Evolutionary conservation across 805 yeast genomes (phyloP).

Genomic region (Wickerhamomyces bisporus): DNA sequence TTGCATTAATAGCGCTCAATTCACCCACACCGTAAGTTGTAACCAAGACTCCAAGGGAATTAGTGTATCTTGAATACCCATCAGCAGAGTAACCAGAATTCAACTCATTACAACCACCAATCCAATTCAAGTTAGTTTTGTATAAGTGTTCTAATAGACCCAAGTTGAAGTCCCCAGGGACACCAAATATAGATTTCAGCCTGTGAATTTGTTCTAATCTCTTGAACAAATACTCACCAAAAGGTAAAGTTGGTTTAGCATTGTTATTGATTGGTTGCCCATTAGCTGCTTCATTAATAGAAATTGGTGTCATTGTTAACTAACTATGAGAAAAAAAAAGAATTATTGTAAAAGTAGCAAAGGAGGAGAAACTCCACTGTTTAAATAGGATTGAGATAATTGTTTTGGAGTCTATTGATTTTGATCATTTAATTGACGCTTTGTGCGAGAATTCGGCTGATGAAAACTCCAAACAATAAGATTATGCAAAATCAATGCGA

Average conservation of each 20-base stretch:
- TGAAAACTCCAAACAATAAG: no score
- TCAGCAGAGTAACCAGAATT: constrained; percentile 90
- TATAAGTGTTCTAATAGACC: constrained; percentile 65
- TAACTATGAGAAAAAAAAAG: no score
- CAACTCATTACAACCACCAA: constrained; percentile 84
- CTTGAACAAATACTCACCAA: constrained; percentile 62
- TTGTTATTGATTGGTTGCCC: not conserved
- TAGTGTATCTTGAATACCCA: constrained; percentile 70
- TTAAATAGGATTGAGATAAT: no score
- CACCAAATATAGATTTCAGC: constrained; percentile 63
- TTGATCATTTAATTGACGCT: no score
- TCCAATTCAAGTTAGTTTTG: constrained; percentile 53
- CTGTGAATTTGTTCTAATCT: constrained; percentile 48
- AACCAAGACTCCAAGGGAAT: constrained; percentile 58
- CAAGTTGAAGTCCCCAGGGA: constrained; percentile 75
- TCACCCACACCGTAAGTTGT: constrained; percentile 88
- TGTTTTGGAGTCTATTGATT: no score
- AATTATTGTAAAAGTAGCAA: no score
- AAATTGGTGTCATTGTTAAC: constrained; percentile 14
- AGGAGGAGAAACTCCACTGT: no score
- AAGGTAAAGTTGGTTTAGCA: constrained; percentile 29
- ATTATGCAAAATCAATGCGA: no score
- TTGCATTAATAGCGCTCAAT: constrained; percentile 75
- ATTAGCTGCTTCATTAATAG: not conserved
- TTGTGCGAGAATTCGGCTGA: constrained; percentile 6